Evolutionary conservation across 176 grass and related monocot genomes (phyloP), one percentile per base, ranked within the genome.

Genomic region (Phoenix roebelenii): DNA sequence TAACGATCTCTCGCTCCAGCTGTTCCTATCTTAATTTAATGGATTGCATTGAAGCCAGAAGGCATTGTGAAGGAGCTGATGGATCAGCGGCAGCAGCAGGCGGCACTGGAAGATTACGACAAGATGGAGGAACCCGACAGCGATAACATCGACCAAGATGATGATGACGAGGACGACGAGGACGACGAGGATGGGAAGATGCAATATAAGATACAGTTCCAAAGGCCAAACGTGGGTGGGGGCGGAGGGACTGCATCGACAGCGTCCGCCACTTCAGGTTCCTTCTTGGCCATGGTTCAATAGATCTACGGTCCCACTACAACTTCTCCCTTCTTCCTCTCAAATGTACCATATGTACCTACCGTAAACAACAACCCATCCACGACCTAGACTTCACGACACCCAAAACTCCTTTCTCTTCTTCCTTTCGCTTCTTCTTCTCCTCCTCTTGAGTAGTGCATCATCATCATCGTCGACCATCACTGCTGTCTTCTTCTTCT

Each of bases 281-380:
- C 94, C 54, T 98, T 93, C 88, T 68, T 98, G 71, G 94, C 67
- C 76, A 93, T 98, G 88, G 94, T 98, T 74, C 67, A 93, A 75
- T 93, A 83, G 23, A 54, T 4, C 17, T 32, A 82, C 67, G 20
- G 64, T 49, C 39, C 35, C 35, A 14, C 35, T 2, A 1, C 35
- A 9, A 44, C 10, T 20, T 55, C 71, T 77, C 58, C 53, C 53
- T 55, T 78, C 60, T 80, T 63, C 51, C 12, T 57, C 35, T 39
- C 50, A 12, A 71, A 22, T 28, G 70, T 78, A 84, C 58, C 75
- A 69, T 82, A 83, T 88, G 76, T 85, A 92, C 74, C 73, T 88
- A 89, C 64, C 64, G 76, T 55, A 66, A 78, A 54, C 60, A 58
- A 74, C 62, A 59, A 49, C 69, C 50, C 0, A 64, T 68, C 69